These are phyloP conservation scores for Stagonosporopsis cucurbitacearum DNA, from an alignment of 2,329 filamentous ascomycete species.

Conservation along the genomic window DNA sequence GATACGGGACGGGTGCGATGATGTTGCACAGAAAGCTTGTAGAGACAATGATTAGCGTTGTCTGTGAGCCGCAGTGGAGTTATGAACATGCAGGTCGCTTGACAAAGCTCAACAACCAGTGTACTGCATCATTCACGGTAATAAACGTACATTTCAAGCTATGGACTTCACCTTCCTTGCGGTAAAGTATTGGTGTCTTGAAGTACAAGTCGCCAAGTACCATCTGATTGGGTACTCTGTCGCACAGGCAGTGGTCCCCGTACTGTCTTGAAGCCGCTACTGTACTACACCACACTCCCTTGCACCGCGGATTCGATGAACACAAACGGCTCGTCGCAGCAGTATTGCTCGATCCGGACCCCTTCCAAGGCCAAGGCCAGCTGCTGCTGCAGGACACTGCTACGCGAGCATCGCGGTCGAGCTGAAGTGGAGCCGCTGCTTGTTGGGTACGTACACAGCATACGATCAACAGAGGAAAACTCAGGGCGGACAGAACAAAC, in stretches of 20 bases:
- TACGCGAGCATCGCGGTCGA: not conserved
- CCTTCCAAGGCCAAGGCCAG: not conserved
- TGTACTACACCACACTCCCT: conserved; percentile 11
- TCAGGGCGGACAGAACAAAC: not conserved
- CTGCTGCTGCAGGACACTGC: not conserved
- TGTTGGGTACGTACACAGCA: not conserved
- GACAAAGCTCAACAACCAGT: not conserved
- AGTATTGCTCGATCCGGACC: conserved; percentile 8
- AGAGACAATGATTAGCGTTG: conserved; percentile 1
- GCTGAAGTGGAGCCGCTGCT: not conserved
- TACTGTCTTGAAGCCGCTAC: conserved; percentile 6
- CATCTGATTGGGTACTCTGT: conserved; percentile 2
- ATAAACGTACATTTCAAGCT: no score
- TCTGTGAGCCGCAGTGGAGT: not conserved
- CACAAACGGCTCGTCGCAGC: conserved; percentile 9
- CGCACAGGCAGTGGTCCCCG: conserved; percentile 14
- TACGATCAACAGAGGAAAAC: not conserved
- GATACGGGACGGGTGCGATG: conserved; percentile 6
- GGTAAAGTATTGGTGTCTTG: conserved; percentile 4
- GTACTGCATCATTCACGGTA: not conserved
- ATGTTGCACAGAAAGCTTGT: conserved; percentile 11
- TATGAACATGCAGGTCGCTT: not conserved
- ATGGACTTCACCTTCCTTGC: not conserved
- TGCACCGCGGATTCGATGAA: conserved; percentile 10
- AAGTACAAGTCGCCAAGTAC: conserved; percentile 17